Evolutionary conservation across 768 basidiomycete genomes (phyloP).

Genomic region (Sistotremastrum niveocremeum): DNA sequence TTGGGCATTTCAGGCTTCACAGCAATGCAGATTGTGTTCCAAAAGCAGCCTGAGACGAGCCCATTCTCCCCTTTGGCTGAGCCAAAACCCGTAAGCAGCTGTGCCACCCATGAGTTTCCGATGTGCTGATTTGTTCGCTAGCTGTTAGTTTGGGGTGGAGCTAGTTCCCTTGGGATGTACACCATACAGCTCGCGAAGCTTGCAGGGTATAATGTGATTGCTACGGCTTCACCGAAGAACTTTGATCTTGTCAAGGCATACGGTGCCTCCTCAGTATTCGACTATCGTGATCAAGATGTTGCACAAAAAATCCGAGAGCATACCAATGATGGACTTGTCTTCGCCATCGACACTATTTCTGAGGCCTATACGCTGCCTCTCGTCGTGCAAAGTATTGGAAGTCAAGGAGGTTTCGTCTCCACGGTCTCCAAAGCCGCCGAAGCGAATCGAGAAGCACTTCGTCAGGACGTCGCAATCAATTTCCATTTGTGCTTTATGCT

Average conservation of each 20-base stretch:
- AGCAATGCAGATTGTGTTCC: constrained; percentile 6
- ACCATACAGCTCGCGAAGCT: constrained; percentile 21
- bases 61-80: neutral
- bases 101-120: too few species aligned
- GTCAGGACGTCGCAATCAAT: too few species aligned
- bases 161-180: constrained; percentile 9
- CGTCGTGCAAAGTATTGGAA: too few species aligned
- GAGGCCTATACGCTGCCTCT: too few species aligned
- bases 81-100: too few species aligned
- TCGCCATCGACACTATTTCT: too few species aligned
- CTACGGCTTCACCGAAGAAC: constrained; percentile 23
- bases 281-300: constrained; percentile 13
- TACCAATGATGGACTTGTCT: constrained; percentile 3
- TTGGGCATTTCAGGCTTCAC: constrained; percentile 8
- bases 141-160: constrained; percentile 1
- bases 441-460: too few species aligned
- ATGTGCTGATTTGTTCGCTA: too few species aligned
- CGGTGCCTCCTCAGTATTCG: constrained; percentile 24
- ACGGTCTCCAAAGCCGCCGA: too few species aligned
- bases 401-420: too few species aligned
- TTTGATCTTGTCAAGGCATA: constrained; percentile 18
- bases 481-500: too few species aligned
- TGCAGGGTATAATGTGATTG: constrained; percentile 20
- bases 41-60: neutral
- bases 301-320: constrained; percentile 13